Conservation (phyloP, 208 protist species). For the Trypanosoma theileri region DNA sequence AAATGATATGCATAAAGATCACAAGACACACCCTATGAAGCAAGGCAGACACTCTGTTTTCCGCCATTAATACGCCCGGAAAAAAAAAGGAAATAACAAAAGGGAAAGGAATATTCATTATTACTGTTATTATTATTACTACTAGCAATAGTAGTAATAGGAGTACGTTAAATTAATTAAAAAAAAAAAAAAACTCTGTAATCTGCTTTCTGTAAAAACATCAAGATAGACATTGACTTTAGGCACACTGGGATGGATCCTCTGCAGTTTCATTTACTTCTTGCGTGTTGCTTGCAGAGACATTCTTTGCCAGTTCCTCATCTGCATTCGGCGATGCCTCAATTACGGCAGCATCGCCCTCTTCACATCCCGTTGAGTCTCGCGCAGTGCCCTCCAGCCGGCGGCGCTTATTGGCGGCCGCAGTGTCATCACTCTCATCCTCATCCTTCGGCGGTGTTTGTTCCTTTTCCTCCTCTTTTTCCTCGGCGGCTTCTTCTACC, state of each 20-base stretch:
- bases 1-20: constrained; percentile 14
- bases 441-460: not conserved
- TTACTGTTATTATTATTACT: no score
- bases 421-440: not conserved
- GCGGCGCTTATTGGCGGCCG: constrained; percentile 5
- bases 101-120: constrained; percentile 8
- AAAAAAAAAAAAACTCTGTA: constrained; percentile 15
- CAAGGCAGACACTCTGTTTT: constrained; percentile 13
- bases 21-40: not conserved
- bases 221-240: not conserved
- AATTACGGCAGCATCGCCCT: not conserved
- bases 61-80: not conserved
- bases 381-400: constrained; percentile 3
- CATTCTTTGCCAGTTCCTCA: not conserved
- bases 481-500: not conserved
- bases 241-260: not conserved
- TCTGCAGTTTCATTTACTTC: constrained; percentile 5
- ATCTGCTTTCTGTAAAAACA: not conserved
- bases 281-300: not conserved
- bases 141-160: no score
- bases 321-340: not conserved
- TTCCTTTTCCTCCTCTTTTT: not conserved
- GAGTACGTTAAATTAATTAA: no score
- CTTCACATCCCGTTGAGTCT: constrained; percentile 10
- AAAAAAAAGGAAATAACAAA: constrained; percentile 18